Base-by-base conservation (phyloP, 495 filamentous ascomycete species). In the Tuber umbilicatum region DNA sequence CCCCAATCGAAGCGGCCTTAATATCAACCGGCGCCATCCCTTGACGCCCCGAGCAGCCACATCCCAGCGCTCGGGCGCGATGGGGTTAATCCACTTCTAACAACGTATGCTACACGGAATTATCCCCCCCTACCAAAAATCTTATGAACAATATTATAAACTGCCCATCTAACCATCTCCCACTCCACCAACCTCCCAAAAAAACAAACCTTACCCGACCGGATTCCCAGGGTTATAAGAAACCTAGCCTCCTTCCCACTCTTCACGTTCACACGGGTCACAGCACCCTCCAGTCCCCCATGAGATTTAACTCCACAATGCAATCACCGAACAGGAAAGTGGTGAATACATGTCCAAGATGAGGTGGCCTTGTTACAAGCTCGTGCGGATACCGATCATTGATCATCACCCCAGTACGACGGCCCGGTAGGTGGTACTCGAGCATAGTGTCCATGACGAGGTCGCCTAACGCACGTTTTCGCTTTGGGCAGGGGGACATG, bases 291-390 rank as follows among this genome's bases (percentile, higher is more conserved):
- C 50, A 90, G 80, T 83, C 77, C 40, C 87, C 88, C 0, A 83
- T 79, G 41, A 87, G 81, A 0, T 69, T 74, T 16, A 88, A 70
- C 73, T 87, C 86, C 10, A 87, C 87, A 5, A 89, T 83, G 27
- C 87, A 82, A 78, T 89, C 89, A 70, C 85, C 84, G 75, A 89
- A 90, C 16, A 88, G 88, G 75, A 89, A 89, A 1, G 86, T 83
- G 0, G 86, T 88, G 14, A 89, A 80, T 0, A 89, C 85, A 68
- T 88, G 84, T 23, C 87, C 87, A 10, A 83, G 4, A 87, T 90
- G 74, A 89, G 86, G 35, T 81, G 73, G n/a, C 39, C 88, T 85
- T 73, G 79, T 68, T 87, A 87, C 70, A 90, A 89, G 27, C 85
- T 85, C 0, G 88, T 86, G 10, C 88, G 86, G 72, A 89, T 85